Base-by-base conservation (phyloP, 768 basidiomycete species). In the Pseudohyphozyma bogoriensis region DNA sequence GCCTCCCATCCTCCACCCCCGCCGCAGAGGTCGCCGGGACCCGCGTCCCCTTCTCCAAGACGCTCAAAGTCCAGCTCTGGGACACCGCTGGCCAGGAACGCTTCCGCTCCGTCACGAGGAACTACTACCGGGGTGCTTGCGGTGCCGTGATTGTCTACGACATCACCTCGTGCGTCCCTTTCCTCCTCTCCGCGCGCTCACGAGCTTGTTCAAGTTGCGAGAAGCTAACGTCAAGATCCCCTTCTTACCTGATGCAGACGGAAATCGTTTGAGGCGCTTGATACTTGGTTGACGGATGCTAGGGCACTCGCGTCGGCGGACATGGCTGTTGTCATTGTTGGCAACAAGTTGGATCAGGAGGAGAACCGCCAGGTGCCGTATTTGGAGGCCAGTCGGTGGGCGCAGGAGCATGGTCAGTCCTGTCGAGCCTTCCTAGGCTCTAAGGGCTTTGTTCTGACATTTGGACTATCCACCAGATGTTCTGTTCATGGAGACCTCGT, bases 301-400 rank as follows among this genome's bases (percentile, higher is more conserved):
- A 79, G 89, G 66, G 89, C 93, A 15, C 76, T 99, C 61, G 93
- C 87, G 18, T 91, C 89, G 63, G 87, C 91, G 16, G 85, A 96
- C 71, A 77, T 96, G 4, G 88, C 93, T 20, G 73, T 74, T 15
- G 76, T 77, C 4, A 39, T 71, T 12, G 69, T 70, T 9, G 70
- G 70, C 13, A 96, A 91, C 74, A 97, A 99, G 77, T 82, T 86
- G 18, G 95, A 99, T 73, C 79, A 83, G 68, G 93, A 96, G 70
- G 92, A 95, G 54, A 89, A 75, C 31, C 78, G 95, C 55, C 87
- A 97, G 73, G 91, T 99, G 40, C 89, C 93, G 68, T 95, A 88
- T 84, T 80, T 85, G 29, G 95, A 99, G 75, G 95, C 89, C 13
- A 89, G 87, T 69, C 78, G 82, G 71, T 99, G 91, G 91, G 93